Base-by-base conservation (phyloP, 345 rosid species). In the Murraya koenigii region DNA sequence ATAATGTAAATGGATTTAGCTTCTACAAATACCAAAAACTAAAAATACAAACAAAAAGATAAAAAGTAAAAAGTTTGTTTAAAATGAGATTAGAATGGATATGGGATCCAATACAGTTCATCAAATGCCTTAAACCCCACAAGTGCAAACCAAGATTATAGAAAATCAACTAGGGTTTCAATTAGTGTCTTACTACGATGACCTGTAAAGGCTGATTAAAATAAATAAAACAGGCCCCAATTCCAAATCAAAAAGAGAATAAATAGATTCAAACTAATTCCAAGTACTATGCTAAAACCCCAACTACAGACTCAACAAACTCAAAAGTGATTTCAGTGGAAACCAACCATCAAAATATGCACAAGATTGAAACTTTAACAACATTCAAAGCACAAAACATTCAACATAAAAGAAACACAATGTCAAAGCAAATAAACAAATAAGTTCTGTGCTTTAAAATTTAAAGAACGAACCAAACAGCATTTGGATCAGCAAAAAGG, bases 91-190 rank as follows among this genome's bases (percentile, higher is more conserved):
- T 20, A 59, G 6, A 52, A 17, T 35, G 75, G 49, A 69, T 67
- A 61, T 26, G 23, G 74, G 14, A 80, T 66, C 32, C 64, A 66
- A 44, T 49, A 19, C 36, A 28, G 23, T 52, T 30, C 26, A 65
- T 47, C 32, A 66, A 76, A 30, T 55, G 52, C 54, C 72, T 32
- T 36, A 69, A 80, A 75, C 47, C 78, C 67, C 35, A 69, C 33
- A 39, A 71, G 39, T 25, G 77, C 56, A 41, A 68, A 68, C 47
- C 77, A 61, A 55, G 56, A 28, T 33, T 72, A 76, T 39, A 72
- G 61, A 68, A 68, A 84, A 67, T 17, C 26, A 35, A 63, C 11
- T 39, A 65, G 75, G 79, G 77, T 63, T 76, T 81, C 35, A 76
- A 75, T 11, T 41, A 55, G 22, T 32, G 22, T 69, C 23, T 1